Base-by-base conservation (phyloP, 2,329 filamentous ascomycete genomes). In the Kalmusia sp. region DNA sequence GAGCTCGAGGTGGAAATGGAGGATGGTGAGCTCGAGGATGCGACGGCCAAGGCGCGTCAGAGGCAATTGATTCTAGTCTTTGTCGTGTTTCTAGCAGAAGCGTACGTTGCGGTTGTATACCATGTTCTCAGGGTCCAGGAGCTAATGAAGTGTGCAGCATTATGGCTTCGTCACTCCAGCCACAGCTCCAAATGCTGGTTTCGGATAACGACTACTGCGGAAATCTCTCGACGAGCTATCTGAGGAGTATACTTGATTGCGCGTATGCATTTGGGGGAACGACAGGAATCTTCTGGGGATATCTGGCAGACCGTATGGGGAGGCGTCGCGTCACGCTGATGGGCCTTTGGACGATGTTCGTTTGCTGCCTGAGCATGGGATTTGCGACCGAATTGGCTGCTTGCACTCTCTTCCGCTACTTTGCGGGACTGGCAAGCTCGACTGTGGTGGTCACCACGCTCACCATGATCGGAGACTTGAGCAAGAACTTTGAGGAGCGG, bases 401-500 rank as follows among this genome's bases (percentile, higher is more conserved):
- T 44, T 80, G 79, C 55, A 73, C 76, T 22, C 61, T 75, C 15
- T 71, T 80, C 61, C 70, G 78, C 27, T 79, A 78, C 55, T 57
- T 78, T 22, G 74, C 76, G 4, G 78, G 79, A 12, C 63, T 78
- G 44, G 72, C 77, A 48, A 76, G 77, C 55, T 77, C 77, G 7
- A 75, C 77, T 0, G 72, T 78, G 8, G 69, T 75, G n/a, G 77
- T 79, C 25, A 75, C 77, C 4, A 75, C 70, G 3, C 65, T 79
- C 51, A 77, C 77, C 2, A 80, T 80, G 78, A 70, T 81, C 46
- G 77, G 77, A 14, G 79, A 81, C 53, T 54, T 78, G 54, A 77
- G 76, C 51, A 54, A 57, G 15, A 72, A 62, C 27, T 64, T 66
- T 5, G 60, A 68, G n/a, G 68, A 71, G 35, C 71, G 77, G 51